Conservation (phyloP, 1,284 basidiomycete genomes). For the Wolfiporia cocos region DNA sequence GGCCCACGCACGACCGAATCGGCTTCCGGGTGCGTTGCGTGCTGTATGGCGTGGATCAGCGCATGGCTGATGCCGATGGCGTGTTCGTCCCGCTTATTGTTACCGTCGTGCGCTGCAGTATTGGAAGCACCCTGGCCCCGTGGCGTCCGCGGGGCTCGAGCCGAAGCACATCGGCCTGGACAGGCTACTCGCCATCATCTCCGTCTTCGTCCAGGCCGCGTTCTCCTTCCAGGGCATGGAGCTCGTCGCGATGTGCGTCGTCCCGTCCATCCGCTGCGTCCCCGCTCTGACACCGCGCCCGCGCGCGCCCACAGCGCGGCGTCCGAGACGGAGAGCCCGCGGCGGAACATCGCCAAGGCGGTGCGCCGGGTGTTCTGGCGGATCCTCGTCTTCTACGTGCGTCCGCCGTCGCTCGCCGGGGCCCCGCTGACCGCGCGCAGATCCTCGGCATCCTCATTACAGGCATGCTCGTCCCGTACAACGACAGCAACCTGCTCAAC, state of each 20-base stretch:
- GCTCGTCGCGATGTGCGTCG: conserved; percentile 65
- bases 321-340: conserved; percentile 70
- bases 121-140: conserved; percentile 67
- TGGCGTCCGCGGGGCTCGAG: conserved; percentile 42
- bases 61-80: not conserved
- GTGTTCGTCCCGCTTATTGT: too few species aligned
- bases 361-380: conserved; percentile 79
- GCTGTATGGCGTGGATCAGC: not conserved
- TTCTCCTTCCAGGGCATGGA: conserved; percentile 87
- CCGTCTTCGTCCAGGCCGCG: conserved; percentile 69
- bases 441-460: conserved; percentile 70
- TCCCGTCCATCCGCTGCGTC: not conserved
- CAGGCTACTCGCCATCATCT: conserved; percentile 64
- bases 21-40: conserved; percentile 50
- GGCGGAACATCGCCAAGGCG: conserved; percentile 75
- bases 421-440: conserved; percentile 23
- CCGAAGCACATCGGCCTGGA: conserved; percentile 37
- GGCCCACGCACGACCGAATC: conserved; percentile 47
- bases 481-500: conserved; percentile 53
- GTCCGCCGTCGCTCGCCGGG: conserved; percentile 11
- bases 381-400: conserved; percentile 68
- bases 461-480: conserved; percentile 75
- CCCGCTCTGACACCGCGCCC: conserved; percentile 17
- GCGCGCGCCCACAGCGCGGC: conserved; percentile 42
- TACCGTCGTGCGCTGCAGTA: conserved; percentile 36